Conservation (phyloP, 768 basidiomycete genomes). For the Daedaleopsis sinensis region DNA sequence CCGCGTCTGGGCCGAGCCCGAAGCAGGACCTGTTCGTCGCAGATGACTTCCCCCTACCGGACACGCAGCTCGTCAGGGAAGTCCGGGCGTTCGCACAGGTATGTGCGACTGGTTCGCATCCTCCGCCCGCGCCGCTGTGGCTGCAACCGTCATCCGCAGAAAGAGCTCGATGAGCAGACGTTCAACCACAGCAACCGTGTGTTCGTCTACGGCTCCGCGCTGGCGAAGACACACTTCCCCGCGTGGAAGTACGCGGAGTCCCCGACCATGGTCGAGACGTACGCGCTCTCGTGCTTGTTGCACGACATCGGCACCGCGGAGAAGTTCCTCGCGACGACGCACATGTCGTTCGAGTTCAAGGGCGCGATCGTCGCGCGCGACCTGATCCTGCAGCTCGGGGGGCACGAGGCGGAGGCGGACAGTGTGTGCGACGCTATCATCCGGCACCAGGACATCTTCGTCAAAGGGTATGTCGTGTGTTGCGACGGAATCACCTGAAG, state of each 20-base stretch:
- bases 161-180: constrained; percentile 46
- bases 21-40: constrained; percentile 44
- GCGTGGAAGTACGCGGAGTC: constrained; percentile 45
- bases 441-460: constrained; percentile 50
- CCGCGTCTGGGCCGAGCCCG: constrained; percentile 43
- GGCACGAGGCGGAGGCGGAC: constrained; percentile 53
- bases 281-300: constrained; percentile 52
- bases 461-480: constrained; percentile 40
- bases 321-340: constrained; percentile 51
- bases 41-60: constrained; percentile 46
- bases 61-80: constrained; percentile 41
- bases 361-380: constrained; percentile 56
- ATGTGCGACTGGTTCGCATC: not conserved
- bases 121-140: no score
- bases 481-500: not conserved
- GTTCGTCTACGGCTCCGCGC: constrained; percentile 54
- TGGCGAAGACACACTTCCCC: constrained; percentile 50
- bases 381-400: constrained; percentile 44
- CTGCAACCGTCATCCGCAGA: constrained; percentile 26
- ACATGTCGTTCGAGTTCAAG: constrained; percentile 59
- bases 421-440: constrained; percentile 54
- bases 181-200: constrained; percentile 54
- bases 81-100: constrained; percentile 45
- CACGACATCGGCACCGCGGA: constrained; percentile 58
- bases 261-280: constrained; percentile 39